Conservation (phyloP, 441 rosid species). For the Croton laevigatus region DNA sequence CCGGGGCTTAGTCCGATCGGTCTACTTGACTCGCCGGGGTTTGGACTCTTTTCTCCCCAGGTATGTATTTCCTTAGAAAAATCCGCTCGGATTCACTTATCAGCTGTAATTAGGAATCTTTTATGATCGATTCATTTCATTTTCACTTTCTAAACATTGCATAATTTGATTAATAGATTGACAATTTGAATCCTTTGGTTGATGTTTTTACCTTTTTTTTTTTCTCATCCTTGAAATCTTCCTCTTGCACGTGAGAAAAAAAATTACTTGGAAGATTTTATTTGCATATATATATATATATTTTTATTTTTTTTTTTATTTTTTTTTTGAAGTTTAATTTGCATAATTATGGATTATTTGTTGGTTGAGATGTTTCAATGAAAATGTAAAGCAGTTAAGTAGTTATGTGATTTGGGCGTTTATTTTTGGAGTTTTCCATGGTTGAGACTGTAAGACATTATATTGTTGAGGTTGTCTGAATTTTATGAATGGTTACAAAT, state of each 20-base stretch:
- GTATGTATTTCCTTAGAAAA: constrained; percentile 22
- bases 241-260: background rate
- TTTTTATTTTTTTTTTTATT: no score
- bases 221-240: no score
- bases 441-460: no score
- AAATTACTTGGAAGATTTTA: background rate
- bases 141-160: background rate
- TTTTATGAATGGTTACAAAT: no score
- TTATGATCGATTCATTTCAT: background rate
- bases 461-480: no score
- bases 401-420: no score
- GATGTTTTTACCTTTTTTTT: no score
- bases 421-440: no score
- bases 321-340: no score
- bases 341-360: background rate
- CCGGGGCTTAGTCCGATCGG: constrained; percentile 56
- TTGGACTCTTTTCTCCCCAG: constrained; percentile 64
- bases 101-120: background rate
- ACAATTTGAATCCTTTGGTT: background rate
- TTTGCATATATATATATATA: no score
- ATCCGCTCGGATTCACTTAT: background rate
- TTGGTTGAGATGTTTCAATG: background rate
- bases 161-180: background rate
- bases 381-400: background rate
- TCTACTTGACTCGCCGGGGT: constrained; percentile 66